phyloP scores from a whole-genome alignment of 2,329 filamentous ascomycete species.

The Tolypocladium album region DNA sequence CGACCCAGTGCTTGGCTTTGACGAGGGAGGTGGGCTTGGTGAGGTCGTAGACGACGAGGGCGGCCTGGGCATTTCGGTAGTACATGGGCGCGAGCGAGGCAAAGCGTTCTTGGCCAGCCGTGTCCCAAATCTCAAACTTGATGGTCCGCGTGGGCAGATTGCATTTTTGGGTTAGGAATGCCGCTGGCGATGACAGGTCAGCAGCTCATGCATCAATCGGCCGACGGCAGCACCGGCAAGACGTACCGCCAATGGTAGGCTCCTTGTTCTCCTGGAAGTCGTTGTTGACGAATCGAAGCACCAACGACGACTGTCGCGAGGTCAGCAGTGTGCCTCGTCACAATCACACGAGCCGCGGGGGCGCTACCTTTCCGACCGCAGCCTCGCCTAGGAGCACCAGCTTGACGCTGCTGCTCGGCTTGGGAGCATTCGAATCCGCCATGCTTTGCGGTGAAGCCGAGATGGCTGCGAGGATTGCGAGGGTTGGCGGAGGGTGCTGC shows the following conservation, averaged over 20 bases:
- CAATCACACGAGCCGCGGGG: too few relatives aligned
- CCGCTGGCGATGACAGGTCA: slow-evolving; percentile 45
- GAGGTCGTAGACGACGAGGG: slow-evolving; percentile 95
- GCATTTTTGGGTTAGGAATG: slow-evolving; percentile 98
- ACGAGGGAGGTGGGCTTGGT: slow-evolving; percentile 91
- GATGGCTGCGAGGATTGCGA: neutral
- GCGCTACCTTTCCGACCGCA: slow-evolving; percentile 85
- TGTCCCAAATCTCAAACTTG: slow-evolving; percentile 97
- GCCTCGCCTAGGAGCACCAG: slow-evolving; percentile 95
- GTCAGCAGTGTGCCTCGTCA: slow-evolving; percentile 8
- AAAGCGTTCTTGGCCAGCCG: slow-evolving; percentile 93
- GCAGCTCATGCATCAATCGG: neutral
- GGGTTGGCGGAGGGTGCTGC: neutral
- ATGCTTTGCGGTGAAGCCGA: slow-evolving; percentile 10
- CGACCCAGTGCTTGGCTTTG: slow-evolving; percentile 98
- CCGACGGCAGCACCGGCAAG: slow-evolving; percentile 5
- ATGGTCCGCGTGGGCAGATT: slow-evolving; percentile 87
- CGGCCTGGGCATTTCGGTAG: slow-evolving; percentile 96
- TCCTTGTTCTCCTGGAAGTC: slow-evolving; percentile 99
- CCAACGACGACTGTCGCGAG: slow-evolving; percentile 70
- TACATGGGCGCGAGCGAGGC: slow-evolving; percentile 97
- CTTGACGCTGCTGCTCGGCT: slow-evolving; percentile 99
- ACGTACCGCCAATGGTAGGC: slow-evolving; percentile 90
- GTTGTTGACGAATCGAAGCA: slow-evolving; percentile 97
- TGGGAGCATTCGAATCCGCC: slow-evolving; percentile 52